These are phyloP conservation scores for Yarrowia osloensis DNA, from an alignment of 805 yeast genomes.

Conservation along the genomic window DNA sequence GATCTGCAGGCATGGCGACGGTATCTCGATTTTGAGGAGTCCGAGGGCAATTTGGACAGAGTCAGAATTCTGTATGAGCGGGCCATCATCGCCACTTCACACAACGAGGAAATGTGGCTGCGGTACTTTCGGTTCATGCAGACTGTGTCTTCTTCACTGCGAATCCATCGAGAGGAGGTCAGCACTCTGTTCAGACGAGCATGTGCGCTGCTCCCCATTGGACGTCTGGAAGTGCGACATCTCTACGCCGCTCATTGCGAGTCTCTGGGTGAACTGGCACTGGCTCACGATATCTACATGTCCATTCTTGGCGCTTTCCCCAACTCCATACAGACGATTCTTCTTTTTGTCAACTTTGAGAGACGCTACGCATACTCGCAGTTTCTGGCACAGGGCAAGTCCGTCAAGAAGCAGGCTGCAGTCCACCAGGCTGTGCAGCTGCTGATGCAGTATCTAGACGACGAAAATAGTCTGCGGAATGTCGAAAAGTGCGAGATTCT, in stretches of 20 bases:
- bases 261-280: conserved; percentile 36
- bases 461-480: conserved; percentile 17
- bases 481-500: conserved; percentile 21
- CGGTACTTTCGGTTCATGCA: conserved; percentile 60
- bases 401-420: conserved; percentile 24
- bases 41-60: conserved; percentile 38
- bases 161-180: conserved; percentile 40
- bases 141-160: conserved; percentile 36
- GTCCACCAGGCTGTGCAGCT: conserved; percentile 30
- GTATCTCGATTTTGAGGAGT: conserved; percentile 60
- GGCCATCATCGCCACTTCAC: conserved; percentile 57
- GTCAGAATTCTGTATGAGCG: conserved; percentile 65
- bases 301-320: conserved; percentile 40
- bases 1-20: conserved; percentile 58
- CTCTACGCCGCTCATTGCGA: conserved; percentile 42
- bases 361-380: conserved; percentile 33
- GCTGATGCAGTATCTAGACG: conserved; percentile 15
- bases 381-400: conserved; percentile 15
- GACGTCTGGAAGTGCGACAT: conserved; percentile 38
- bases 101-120: conserved; percentile 65
- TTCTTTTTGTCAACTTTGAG: conserved; percentile 37
- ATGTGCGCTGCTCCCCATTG: conserved; percentile 42
- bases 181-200: conserved; percentile 57
- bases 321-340: conserved; percentile 39
- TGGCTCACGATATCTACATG: conserved; percentile 39